phyloP scores from a whole-genome alignment of 768 basidiomycete species.

The Tylopilus felleus region DNA sequence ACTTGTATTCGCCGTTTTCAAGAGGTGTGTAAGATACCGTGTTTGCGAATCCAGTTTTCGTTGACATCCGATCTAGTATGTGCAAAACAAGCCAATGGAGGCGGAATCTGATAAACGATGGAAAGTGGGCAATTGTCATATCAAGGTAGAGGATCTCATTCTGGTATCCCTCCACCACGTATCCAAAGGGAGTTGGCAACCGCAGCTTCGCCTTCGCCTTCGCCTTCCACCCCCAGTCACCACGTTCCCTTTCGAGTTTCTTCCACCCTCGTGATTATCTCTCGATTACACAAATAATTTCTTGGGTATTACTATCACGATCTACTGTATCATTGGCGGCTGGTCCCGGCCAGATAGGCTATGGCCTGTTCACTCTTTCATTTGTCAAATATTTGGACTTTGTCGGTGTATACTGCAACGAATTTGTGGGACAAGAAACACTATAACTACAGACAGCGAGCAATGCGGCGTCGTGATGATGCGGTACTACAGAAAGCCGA shows the following conservation, averaged over 20 bases:
- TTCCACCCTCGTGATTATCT: conserved; percentile 1
- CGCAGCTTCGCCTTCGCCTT: conserved; percentile 60
- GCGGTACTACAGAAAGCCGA: too few species aligned
- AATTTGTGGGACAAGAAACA: too few species aligned
- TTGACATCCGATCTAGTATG: conserved; percentile 39
- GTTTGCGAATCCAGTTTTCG: background rate
- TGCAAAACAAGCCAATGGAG: conserved; percentile 51
- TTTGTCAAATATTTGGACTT: too few species aligned
- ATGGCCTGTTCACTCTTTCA: background rate
- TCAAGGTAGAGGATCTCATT: conserved; percentile 63
- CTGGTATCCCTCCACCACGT: conserved; percentile 81
- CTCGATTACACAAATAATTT: background rate
- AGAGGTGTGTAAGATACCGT: conserved; percentile 36
- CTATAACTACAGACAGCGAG: too few species aligned
- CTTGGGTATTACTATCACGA: background rate
- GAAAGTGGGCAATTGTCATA: conserved; percentile 56
- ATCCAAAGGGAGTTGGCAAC: conserved; percentile 81
- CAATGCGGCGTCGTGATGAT: too few species aligned
- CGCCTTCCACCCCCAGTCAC: conserved; percentile 37
- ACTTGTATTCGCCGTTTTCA: conserved; percentile 73
- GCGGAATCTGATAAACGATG: conserved; percentile 60
- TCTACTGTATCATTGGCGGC: background rate
- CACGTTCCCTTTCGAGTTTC: background rate
- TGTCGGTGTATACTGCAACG: too few species aligned
- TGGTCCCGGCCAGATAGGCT: background rate